Evolutionary conservation across 2,329 filamentous ascomycete species (phyloP).

Genomic region (Ophiocordyceps camponoti-rufipedis): DNA sequence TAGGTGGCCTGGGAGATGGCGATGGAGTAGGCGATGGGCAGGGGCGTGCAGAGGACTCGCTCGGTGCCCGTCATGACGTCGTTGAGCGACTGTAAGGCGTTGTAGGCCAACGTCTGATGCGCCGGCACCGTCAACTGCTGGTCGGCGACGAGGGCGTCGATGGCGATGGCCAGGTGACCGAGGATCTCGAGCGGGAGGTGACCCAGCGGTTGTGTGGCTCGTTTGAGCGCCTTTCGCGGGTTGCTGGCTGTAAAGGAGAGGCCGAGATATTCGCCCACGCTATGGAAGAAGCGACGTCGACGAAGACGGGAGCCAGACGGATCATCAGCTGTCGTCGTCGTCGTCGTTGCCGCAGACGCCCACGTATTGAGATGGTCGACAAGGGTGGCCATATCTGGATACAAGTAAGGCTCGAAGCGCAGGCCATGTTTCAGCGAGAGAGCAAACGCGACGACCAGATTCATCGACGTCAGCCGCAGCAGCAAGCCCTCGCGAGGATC

Average conservation of each 20-base stretch:
- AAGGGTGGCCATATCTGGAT: constrained; percentile 53
- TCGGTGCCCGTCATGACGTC: constrained; percentile 58
- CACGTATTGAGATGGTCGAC: constrained; percentile 60
- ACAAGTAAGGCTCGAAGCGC: constrained; percentile 68
- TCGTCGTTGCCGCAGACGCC: constrained; percentile 32
- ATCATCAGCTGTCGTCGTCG: too few relatives aligned
- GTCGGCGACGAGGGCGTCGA: constrained; percentile 40
- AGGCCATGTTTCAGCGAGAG: constrained; percentile 65
- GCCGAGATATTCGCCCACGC: constrained; percentile 53
- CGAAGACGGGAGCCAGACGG: constrained; percentile 4
- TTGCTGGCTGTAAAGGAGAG: constrained; percentile 62
- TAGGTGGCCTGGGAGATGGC: constrained; percentile 75
- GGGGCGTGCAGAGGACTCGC: constrained; percentile 63
- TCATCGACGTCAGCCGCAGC: constrained; percentile 55
- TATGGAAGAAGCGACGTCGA: constrained; percentile 38
- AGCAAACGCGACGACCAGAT: constrained; percentile 62
- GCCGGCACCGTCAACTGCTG: constrained; percentile 36
- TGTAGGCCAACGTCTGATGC: constrained; percentile 43
- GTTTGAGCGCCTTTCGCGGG: constrained; percentile 61
- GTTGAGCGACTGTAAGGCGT: constrained; percentile 44
- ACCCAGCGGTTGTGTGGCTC: constrained; percentile 51
- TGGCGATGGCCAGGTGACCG: constrained; percentile 48
- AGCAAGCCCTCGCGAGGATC: constrained; percentile 48
- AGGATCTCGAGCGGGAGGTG: constrained; percentile 75
- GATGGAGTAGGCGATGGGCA: constrained; percentile 70